These are phyloP conservation scores for Entonaema liquescens DNA, from an alignment of 495 filamentous ascomycete genomes.

Conservation along the genomic window DNA sequence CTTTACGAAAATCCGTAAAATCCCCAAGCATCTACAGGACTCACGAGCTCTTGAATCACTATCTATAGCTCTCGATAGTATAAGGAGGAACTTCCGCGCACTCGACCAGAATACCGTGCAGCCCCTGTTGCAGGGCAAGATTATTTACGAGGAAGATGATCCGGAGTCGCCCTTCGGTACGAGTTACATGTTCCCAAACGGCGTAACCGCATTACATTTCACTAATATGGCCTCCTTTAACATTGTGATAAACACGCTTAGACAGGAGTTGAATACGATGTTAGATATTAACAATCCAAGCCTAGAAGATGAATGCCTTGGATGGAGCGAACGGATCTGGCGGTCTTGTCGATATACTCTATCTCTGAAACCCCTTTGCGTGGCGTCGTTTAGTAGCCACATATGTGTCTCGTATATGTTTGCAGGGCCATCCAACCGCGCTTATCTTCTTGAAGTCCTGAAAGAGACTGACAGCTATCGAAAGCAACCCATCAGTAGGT, in stretches of 20 bases:
- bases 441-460: conserved; percentile 15
- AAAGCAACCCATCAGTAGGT: not conserved
- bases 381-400: conserved; percentile 10
- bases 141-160: conserved; percentile 20
- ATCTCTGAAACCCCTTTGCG: conserved; percentile 21
- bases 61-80: not conserved
- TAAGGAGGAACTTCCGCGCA: not conserved
- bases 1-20: not conserved
- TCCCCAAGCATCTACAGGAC: not conserved
- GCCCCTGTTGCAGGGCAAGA: conserved; percentile 8
- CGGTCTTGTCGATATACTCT: conserved; percentile 15
- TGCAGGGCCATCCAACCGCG: not conserved
- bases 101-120: conserved; percentile 13
- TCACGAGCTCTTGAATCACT: conserved; percentile 4
- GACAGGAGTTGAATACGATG: conserved; percentile 21
- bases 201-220: conserved; percentile 13
- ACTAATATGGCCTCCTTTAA: conserved; percentile 16
- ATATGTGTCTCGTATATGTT: conserved; percentile 20
- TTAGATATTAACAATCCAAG: conserved; percentile 8
- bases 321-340: conserved; percentile 19
- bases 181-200: conserved; percentile 18
- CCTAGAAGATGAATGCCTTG: conserved; percentile 18
- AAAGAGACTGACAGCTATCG: conserved; percentile 12
- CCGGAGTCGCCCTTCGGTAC: conserved; percentile 11
- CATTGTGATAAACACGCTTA: conserved; percentile 17